Evolutionary conservation across 371 early-diverging fungal species (phyloP), one percentile per base, ranked within the genome.

Genomic region (Batkoa obscura): DNA sequence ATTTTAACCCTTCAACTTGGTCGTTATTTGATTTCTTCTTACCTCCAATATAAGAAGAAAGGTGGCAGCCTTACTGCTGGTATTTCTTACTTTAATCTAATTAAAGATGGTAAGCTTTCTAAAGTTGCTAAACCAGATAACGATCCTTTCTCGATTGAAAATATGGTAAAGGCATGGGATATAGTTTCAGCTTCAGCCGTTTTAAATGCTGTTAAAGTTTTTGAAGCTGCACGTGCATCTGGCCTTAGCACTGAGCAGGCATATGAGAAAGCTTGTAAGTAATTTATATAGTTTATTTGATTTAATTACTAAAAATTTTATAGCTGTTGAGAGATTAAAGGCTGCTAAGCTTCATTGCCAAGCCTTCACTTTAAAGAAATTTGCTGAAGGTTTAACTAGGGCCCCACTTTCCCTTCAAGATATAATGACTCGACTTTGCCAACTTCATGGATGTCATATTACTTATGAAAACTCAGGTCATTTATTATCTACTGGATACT

Each of bases 1-100:
- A 67, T 87, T 17, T 64, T 88, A 59, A 79, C 84, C 13, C 86
- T 84, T 60, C 89, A 88, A 69, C 80, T 81, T 0, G 66, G 78
- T 13, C 80, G 83, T 4, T 84, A 81, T 61, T 66, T 87, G 51
- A 54, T 60, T 30, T 35, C 57, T 32, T 45, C 50, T 15, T 60
- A 50, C 37, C 57, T 43, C 6, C n/a, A 57, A 41, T 31, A 49
- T 3, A 10, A 38, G 35, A 56, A 50, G 39, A 48, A 33, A 2
- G 42, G 35, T 3, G 23, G 39, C 17, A 31, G 6, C 17, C 32
- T 56, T 15, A 4, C 60, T 2, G n/a, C 55, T n/a, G 43, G 35
- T 35, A 36, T 55, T 43, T 36, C 36, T 1, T 34, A 41, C 36
- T 34, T 48, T 39, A n/a, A n/a, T n/a, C 59, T 31, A 33, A 45